Percentiles rank a stretch among this genome's conserved stretches.
phyloP scores from a whole-genome alignment of 805 yeast species.

The Nakazawaea wyomingensis region DNA sequence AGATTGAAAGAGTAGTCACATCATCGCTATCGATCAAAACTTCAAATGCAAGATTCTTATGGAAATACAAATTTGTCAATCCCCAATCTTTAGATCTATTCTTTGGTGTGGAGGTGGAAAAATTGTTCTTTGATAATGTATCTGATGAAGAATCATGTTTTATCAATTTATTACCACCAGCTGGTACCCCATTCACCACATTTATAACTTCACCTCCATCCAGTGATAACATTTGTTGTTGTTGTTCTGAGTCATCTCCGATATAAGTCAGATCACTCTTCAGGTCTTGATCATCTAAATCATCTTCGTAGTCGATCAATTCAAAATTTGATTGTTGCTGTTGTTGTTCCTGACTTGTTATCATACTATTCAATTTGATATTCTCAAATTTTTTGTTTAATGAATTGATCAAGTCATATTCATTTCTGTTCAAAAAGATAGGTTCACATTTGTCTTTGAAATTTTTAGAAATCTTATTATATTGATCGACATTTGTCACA shows the following conservation, averaged over 20 bases:
- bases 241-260: constrained; percentile 4
- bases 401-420: constrained; percentile 25
- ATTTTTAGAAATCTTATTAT: not conserved
- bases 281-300: constrained; percentile 2
- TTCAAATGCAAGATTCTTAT: constrained; percentile 24
- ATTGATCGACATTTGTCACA: not conserved
- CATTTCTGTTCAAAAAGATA: constrained; percentile 27
- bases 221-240: no score
- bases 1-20: constrained; percentile 15
- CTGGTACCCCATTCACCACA: not conserved
- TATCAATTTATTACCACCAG: not conserved
- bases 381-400: constrained; percentile 4
- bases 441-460: constrained; percentile 16
- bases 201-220: not conserved
- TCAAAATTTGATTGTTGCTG: constrained; percentile 19
- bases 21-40: constrained; percentile 24
- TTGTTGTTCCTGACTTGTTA: not conserved
- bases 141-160: not conserved
- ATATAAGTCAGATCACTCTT: constrained; percentile 13
- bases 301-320: constrained; percentile 24
- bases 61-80: constrained; percentile 24
- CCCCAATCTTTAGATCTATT: constrained; percentile 29
- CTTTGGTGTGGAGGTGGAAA: not conserved
- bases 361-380: not conserved
- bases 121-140: not conserved